phyloP scores from a whole-genome alignment of 2,329 filamentous ascomycete species.

The Mollisiaceae sp. region DNA sequence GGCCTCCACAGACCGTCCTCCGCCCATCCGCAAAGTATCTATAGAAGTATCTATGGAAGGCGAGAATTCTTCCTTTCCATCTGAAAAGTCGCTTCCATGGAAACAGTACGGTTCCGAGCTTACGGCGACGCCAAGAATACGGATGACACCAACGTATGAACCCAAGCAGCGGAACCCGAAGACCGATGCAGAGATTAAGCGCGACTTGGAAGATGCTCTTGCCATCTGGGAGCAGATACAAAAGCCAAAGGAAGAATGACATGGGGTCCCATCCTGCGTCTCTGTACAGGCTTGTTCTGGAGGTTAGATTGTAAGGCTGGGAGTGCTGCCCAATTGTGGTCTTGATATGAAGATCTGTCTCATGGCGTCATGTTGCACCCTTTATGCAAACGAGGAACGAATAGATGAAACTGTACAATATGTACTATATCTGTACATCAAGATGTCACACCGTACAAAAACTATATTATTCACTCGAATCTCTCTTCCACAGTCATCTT shows the following conservation, averaged over 20 bases:
- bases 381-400: neutral
- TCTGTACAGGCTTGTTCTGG: too few species aligned
- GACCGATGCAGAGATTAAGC: neutral
- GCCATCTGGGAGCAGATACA: slow-evolving; percentile 1
- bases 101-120: neutral
- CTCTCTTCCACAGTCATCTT: neutral
- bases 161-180: neutral
- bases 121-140: neutral
- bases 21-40: neutral
- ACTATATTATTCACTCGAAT: neutral
- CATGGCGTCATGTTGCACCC: neutral
- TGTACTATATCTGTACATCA: neutral
- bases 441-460: neutral
- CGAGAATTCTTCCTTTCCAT: neutral
- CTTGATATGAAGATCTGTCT: neutral
- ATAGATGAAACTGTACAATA: neutral
- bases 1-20: neutral
- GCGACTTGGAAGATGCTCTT: neutral
- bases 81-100: neutral
- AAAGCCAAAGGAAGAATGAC: neutral
- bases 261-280: neutral
- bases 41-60: neutral
- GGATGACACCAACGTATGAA: neutral
- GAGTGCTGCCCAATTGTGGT: neutral
- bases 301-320: neutral